A percentile compares a stretch with the other conserved stretches of the same genome.
These are phyloP conservation scores for Arthrocladium fulminans DNA, from an alignment of 2,329 filamentous ascomycete species.

Conservation along the genomic window DNA sequence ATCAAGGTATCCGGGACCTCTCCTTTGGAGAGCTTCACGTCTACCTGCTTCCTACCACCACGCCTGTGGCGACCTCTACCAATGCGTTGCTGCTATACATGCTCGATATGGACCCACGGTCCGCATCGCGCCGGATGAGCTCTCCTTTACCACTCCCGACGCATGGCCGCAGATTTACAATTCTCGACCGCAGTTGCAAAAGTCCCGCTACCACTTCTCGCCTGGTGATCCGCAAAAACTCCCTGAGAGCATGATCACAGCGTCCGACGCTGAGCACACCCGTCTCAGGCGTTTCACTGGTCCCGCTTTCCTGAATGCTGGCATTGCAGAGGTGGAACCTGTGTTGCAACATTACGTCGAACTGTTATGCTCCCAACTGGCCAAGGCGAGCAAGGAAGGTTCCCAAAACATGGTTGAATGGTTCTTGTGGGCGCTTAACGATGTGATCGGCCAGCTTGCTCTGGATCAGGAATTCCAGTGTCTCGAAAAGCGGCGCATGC, in stretches of 20 bases:
- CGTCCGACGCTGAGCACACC: constrained; percentile 20
- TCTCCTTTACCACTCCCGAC: constrained; percentile 23
- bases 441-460: constrained; percentile 28
- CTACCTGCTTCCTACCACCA: constrained; percentile 12
- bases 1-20: constrained; percentile 32
- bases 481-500: constrained; percentile 23
- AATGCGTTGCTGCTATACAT: constrained; percentile 20
- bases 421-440: constrained; percentile 39
- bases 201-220: constrained; percentile 10
- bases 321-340: constrained; percentile 31
- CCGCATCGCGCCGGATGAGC: constrained; percentile 27
- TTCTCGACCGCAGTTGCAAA: constrained; percentile 15
- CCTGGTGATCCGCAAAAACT: constrained; percentile 2
- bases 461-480: constrained; percentile 29
- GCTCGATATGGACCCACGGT: constrained; percentile 25
- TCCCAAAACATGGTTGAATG: constrained; percentile 13
- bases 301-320: constrained; percentile 36
- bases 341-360: constrained; percentile 15
- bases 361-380: constrained; percentile 10
- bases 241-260: constrained; percentile 13
- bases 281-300: constrained; percentile 28
- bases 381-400: not conserved
- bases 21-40: constrained; percentile 16
- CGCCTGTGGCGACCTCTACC: constrained; percentile 12
- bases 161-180: constrained; percentile 29